A percentile compares a stretch with the other conserved stretches of the same genome.
These are phyloP conservation scores for Carallia brachiata DNA, from an alignment of 345 rosid genomes.

Conservation along the genomic window DNA sequence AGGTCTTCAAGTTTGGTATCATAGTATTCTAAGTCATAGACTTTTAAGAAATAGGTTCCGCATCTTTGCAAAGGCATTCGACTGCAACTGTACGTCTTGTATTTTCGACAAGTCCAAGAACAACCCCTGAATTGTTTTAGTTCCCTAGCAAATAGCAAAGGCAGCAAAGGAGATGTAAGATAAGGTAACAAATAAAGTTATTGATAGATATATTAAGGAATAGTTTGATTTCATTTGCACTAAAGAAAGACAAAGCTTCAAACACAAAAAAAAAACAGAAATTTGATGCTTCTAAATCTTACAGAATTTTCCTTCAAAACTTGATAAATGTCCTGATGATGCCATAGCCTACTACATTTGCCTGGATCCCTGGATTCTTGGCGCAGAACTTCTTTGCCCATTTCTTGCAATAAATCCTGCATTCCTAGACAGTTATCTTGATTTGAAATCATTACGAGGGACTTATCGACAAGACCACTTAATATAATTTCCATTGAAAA, in stretches of 20 bases:
- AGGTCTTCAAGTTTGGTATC: not conserved
- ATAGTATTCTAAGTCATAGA: not conserved
- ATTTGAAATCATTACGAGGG: not conserved
- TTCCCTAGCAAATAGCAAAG: constrained; percentile 8
- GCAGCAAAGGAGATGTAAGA: not conserved
- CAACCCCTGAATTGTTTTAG: constrained; percentile 3
- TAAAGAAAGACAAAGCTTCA: not conserved
- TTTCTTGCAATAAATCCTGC: constrained; percentile 5
- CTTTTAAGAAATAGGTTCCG: constrained; percentile 4
- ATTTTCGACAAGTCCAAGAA: not conserved
- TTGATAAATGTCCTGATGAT: not conserved
- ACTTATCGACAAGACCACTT: constrained; percentile 1
- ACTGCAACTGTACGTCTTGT: constrained; percentile 1
- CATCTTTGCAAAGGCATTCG: constrained; percentile 13
- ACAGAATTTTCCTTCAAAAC: constrained; percentile 1
- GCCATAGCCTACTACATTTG: constrained; percentile 3
- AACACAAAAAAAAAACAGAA: no score
- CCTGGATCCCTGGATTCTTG: constrained; percentile 10
- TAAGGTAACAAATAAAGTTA: no score
- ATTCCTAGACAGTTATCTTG: not conserved
- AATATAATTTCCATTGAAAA: constrained; percentile 5
- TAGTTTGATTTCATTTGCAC: no score
- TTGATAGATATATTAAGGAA: no score
- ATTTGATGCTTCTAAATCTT: not conserved
- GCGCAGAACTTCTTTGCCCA: constrained; percentile 7